Evolutionary conservation across 2,329 filamentous ascomycete species (phyloP).

Genomic region (Coniochaeta prunicola): DNA sequence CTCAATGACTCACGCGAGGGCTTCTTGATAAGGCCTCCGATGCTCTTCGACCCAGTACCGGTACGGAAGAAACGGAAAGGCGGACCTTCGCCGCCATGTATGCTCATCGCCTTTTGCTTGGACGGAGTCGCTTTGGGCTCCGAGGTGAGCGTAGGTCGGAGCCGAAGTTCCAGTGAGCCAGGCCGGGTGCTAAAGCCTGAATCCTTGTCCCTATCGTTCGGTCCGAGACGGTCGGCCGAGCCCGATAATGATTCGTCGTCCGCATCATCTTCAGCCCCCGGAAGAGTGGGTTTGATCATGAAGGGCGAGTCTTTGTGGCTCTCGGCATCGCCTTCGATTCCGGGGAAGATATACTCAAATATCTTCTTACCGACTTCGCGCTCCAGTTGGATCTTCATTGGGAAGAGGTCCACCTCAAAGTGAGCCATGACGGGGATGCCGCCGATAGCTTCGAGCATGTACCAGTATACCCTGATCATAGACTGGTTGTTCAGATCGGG

Average conservation of each 20-base stretch:
- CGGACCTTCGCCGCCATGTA: conserved; percentile 40
- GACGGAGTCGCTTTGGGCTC: conserved; percentile 27
- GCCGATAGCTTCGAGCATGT: conserved; percentile 96
- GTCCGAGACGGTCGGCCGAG: conserved; percentile 28
- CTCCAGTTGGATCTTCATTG: conserved; percentile 89
- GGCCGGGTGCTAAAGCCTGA: conserved; percentile 50
- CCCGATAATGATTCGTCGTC: conserved; percentile 33
- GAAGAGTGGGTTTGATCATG: conserved; percentile 37
- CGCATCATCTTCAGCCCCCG: conserved; percentile 41
- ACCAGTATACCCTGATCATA: conserved; percentile 93
- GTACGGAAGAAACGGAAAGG: conserved; percentile 46
- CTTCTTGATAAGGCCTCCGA: conserved; percentile 43
- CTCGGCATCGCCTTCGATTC: conserved; percentile 35
- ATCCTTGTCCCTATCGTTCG: conserved; percentile 35
- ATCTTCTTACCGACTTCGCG: conserved; percentile 85
- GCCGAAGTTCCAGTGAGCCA: conserved; percentile 71
- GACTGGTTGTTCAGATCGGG: conserved; percentile 56
- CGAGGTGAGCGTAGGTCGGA: conserved; percentile 73
- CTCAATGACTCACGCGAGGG: conserved; percentile 49
- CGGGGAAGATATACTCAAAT: conserved; percentile 97
- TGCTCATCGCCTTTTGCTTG: conserved; percentile 40
- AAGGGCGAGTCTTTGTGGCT: conserved; percentile 56
- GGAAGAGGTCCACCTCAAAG: conserved; percentile 90
- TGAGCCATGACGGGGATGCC: conserved; percentile 96
- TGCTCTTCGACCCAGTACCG: conserved; percentile 33